These are phyloP conservation scores for Falciphora oryzae DNA, from an alignment of 2,329 filamentous ascomycete genomes.

Conservation along the genomic window DNA sequence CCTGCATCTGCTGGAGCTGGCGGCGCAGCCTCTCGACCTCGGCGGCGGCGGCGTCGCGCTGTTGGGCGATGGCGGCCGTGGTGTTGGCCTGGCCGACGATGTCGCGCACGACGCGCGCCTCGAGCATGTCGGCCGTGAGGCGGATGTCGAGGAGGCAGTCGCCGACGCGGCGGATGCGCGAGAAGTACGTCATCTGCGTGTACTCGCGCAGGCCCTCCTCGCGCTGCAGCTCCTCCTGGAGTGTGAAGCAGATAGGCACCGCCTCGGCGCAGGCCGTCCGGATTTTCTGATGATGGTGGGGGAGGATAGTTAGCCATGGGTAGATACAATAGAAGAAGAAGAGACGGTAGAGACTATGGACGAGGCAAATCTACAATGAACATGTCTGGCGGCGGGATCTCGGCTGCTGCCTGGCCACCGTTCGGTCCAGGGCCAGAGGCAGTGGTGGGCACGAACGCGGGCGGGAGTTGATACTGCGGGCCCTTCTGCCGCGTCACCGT, in stretches of 20 bases:
- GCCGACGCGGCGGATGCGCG: conserved; percentile 14
- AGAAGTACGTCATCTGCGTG: conserved; percentile 14
- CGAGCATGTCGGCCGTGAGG: conserved; percentile 14
- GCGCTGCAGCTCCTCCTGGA: conserved; percentile 17
- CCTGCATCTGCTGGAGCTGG: conserved; percentile 8
- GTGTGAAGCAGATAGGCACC: conserved; percentile 17
- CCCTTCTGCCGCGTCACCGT: no score
- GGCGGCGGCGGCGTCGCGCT: conserved; percentile 11
- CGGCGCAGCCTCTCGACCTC: conserved; percentile 14
- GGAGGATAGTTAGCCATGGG: neutral
- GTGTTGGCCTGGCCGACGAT: conserved; percentile 9
- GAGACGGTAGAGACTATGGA: no score
- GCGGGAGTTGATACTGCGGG: no score
- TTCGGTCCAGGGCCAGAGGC: no score
- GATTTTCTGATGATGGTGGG: conserved; percentile 13
- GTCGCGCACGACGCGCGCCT: conserved; percentile 3
- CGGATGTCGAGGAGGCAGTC: conserved; percentile 18
- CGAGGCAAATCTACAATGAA: no score
- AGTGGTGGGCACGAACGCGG: no score
- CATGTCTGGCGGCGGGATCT: no score
- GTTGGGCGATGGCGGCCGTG: conserved; percentile 14
- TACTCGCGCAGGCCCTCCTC: conserved; percentile 14
- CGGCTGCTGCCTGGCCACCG: no score
- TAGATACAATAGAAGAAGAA: no score
- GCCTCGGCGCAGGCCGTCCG: conserved; percentile 15